Percentiles rank a stretch among this genome's conserved stretches.
These are phyloP conservation scores for Ogataea wickerhamii DNA, from an alignment of 805 yeast genomes.

Conservation along the genomic window DNA sequence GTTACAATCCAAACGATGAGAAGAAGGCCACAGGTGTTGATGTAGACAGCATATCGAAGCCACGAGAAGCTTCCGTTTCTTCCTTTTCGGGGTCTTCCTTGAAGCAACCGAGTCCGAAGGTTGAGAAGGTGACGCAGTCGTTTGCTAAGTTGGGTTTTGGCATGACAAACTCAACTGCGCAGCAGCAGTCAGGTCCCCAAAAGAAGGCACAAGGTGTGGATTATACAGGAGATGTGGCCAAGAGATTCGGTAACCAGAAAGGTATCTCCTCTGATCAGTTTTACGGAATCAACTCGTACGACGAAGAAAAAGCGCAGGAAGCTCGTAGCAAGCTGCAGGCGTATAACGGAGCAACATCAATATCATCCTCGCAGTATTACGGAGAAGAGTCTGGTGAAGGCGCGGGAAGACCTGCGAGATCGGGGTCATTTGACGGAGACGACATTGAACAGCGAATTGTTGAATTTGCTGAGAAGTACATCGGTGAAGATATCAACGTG, in stretches of 20 bases:
- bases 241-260: slow-evolving; percentile 83
- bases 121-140: slow-evolving; percentile 55
- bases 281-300: slow-evolving; percentile 85
- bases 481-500: slow-evolving; percentile 82
- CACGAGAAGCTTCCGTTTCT: slow-evolving; percentile 15
- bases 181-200: slow-evolving; percentile 20
- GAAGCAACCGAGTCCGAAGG: slow-evolving; percentile 21
- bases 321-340: slow-evolving; percentile 78
- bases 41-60: slow-evolving; percentile 11
- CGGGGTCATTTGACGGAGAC: slow-evolving; percentile 31
- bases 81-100: slow-evolving; percentile 18
- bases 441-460: slow-evolving; percentile 52
- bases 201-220: slow-evolving; percentile 35
- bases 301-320: slow-evolving; percentile 71
- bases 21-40: slow-evolving; percentile 3
- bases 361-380: slow-evolving; percentile 88
- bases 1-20: slow-evolving; percentile 43
- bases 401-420: slow-evolving; percentile 27
- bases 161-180: slow-evolving; percentile 63
- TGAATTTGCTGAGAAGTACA: slow-evolving; percentile 64
- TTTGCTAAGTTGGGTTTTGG: slow-evolving; percentile 89
- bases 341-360: slow-evolving; percentile 83
- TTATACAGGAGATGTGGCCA: slow-evolving; percentile 71
- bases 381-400: slow-evolving; percentile 46
- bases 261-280: slow-evolving; percentile 94